Base-by-base conservation (phyloP, 202 grass and related monocot genomes). In the Hordeum pubiflorum region DNA sequence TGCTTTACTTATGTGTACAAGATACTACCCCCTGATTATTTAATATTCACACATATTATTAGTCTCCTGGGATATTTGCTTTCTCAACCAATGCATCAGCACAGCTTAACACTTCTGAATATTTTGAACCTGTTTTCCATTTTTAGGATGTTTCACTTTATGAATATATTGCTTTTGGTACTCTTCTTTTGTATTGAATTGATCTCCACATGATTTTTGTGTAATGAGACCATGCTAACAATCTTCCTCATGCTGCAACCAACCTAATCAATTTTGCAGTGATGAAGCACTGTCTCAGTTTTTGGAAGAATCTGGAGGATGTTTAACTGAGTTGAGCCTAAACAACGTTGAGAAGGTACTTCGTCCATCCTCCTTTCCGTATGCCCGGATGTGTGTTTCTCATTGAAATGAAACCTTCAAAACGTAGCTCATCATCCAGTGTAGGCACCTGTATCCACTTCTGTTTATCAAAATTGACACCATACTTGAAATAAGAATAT, bases 241-340 rank as follows among this genome's bases (percentile, higher is more conserved):
- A 62, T 44, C 0, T 55, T 76, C 34, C 32, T 4, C 12, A 44
- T 32, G 26, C 2, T 39, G 11, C 52, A 72, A 34, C 74, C 67
- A 59, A 70, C 59, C 75, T 12, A 44, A 81, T 29, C 44, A 20
- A 69, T 71, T 54, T 86, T 77, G 59, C 86, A 98, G 95, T 75
- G 95, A 98, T 93, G 77, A 81, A 86, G 88, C 95, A 24, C 24
- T 98, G 34, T 91, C 86, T 77, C 82, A 40, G 58, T 98, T 88
- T 81, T 87, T 98, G 82, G 92, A 92, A 84, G 80, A 88, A 80
- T 98, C 90, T 81, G 92, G 95, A 86, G 86, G 90, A 69, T 92
- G 41, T 52, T 78, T 98, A 39, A 86, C 54, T 88, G 95, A 97
- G 77, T 86, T 97, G 81, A 84, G 82, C 44, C 73, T 97, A 77